A percentile compares a stretch with the other conserved stretches of the same genome.
These are phyloP conservation scores for Podospora comata DNA, from an alignment of 495 filamentous ascomycete species.

Conservation along the genomic window DNA sequence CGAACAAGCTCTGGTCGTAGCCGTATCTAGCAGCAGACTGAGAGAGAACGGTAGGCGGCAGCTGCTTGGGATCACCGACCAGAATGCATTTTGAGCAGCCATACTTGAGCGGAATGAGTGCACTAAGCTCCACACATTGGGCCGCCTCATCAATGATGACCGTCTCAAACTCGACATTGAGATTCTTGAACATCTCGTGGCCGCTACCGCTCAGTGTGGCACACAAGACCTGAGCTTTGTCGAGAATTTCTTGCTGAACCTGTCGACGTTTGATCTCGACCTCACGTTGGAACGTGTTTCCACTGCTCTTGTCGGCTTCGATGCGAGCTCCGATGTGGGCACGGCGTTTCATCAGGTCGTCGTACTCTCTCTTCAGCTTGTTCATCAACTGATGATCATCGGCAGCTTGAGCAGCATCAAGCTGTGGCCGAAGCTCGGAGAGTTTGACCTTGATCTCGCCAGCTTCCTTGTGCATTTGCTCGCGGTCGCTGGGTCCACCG, in stretches of 20 bases:
- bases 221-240: constrained; percentile 87
- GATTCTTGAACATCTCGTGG: constrained; percentile 93
- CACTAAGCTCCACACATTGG: constrained; percentile 95
- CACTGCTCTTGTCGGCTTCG: constrained; percentile 79
- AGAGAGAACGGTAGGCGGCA: constrained; percentile 93
- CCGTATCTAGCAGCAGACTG: constrained; percentile 87
- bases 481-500: constrained; percentile 58
- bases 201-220: constrained; percentile 93
- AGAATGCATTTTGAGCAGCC: constrained; percentile 95
- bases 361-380: constrained; percentile 74
- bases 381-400: constrained; percentile 53
- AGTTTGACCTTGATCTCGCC: constrained; percentile 70
- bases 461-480: constrained; percentile 79
- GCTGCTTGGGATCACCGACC: constrained; percentile 94
- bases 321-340: constrained; percentile 70
- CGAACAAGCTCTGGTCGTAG: constrained; percentile 97
- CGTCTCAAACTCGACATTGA: constrained; percentile 96
- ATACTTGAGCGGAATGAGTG: constrained; percentile 95
- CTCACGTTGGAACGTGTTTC: constrained; percentile 70
- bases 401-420: constrained; percentile 67
- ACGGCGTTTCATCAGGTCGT: constrained; percentile 70
- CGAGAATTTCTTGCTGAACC: constrained; percentile 85
- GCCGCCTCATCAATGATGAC: constrained; percentile 98
- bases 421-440: constrained; percentile 58
- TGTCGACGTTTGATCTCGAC: constrained; percentile 79